phyloP scores from a whole-genome alignment of 2,329 filamentous ascomycete species.

The Xylaria hypoxylon region DNA sequence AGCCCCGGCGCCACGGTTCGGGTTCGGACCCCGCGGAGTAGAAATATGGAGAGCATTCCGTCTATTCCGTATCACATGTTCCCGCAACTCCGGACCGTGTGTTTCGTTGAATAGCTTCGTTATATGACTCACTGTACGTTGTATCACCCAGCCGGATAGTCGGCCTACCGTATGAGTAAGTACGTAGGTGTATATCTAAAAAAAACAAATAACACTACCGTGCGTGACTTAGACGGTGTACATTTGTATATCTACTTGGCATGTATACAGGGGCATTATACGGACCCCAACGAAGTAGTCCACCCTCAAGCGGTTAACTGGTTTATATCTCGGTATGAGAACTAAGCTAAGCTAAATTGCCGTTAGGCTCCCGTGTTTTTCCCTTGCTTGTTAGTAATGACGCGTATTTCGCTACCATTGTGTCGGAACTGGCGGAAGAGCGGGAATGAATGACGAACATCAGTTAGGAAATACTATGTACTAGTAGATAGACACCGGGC shows the following conservation, averaged over 20 bases:
- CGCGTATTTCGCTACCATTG: constrained; percentile 22
- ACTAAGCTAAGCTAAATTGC: not conserved
- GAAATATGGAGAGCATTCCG: not conserved
- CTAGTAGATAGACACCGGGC: not conserved
- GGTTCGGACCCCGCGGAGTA: not conserved
- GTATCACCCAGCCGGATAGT: constrained; percentile 6
- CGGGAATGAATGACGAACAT: not conserved
- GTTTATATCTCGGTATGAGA: not conserved
- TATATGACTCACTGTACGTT: not conserved
- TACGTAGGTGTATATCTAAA: not conserved
- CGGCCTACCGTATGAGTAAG: not conserved
- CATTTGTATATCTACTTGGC: not conserved
- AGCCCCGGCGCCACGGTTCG: constrained; percentile 1
- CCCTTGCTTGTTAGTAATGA: not conserved
- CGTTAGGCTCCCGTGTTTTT: not conserved
- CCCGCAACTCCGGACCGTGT: not conserved
- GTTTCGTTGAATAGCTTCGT: not conserved
- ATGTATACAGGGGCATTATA: not conserved
- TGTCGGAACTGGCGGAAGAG: constrained; percentile 26
- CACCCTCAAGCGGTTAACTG: not conserved
- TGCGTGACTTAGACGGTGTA: not conserved
- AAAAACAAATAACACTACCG: not conserved
- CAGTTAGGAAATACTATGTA: not conserved
- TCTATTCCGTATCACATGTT: constrained; percentile 12
- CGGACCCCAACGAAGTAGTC: not conserved